Percentiles rank a stretch among this genome's conserved stretches.
phyloP scores from a whole-genome alignment of 352 stramenopile genomes.

The Phytophthora citrophthora region DNA sequence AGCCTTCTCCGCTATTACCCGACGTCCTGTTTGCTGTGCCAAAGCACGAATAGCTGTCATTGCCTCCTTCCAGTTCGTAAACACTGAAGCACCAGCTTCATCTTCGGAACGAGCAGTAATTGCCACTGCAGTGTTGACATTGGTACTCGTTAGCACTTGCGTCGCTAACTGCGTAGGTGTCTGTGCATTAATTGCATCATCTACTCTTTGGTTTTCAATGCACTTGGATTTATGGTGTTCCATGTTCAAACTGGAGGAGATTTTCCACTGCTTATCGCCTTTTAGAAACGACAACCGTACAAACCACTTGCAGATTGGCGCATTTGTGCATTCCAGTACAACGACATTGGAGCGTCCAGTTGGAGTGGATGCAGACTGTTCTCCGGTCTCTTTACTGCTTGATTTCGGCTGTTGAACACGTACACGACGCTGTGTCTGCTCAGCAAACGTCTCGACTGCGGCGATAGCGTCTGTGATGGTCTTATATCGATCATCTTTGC shows the following conservation, averaged over 20 bases:
- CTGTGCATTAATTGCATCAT: not conserved
- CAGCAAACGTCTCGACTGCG: constrained; percentile 64
- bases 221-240: constrained; percentile 72
- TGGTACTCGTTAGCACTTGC: constrained; percentile 16
- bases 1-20: constrained; percentile 60
- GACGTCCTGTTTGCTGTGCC: constrained; percentile 63
- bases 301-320: constrained; percentile 79
- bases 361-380: constrained; percentile 5
- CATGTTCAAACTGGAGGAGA: constrained; percentile 76
- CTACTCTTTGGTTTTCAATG: constrained; percentile 26
- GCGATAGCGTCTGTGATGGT: constrained; percentile 71
- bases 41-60: constrained; percentile 56
- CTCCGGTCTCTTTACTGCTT: constrained; percentile 1
- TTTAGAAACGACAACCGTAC: constrained; percentile 69
- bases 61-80: constrained; percentile 66
- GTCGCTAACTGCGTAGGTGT: not conserved
- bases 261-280: constrained; percentile 75
- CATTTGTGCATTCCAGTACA: constrained; percentile 68
- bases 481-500: constrained; percentile 69
- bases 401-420: constrained; percentile 54
- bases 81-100: constrained; percentile 35
- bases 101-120: constrained; percentile 5
- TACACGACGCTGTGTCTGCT: constrained; percentile 62
- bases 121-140: constrained; percentile 1
- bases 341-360: constrained; percentile 45